Conservation (phyloP, 2,329 filamentous ascomycete genomes). For the Penicillium thymicola region DNA sequence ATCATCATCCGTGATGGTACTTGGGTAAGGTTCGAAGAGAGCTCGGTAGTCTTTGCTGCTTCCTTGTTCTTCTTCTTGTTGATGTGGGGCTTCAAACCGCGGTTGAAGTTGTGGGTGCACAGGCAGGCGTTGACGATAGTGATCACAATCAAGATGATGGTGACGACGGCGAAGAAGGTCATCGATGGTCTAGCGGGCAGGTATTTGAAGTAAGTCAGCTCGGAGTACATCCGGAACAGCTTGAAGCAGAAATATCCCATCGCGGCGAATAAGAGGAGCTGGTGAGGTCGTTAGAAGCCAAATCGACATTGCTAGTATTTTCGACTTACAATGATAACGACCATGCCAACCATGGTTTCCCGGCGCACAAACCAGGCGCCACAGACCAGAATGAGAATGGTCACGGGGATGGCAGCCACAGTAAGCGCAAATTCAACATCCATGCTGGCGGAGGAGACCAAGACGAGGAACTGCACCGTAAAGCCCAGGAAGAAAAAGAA, state of each 20-base stretch:
- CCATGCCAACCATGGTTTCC: constrained; percentile 77
- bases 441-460: constrained; percentile 68
- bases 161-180: constrained; percentile 91
- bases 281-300: constrained; percentile 14
- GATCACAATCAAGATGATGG: constrained; percentile 79
- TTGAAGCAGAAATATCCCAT: constrained; percentile 98
- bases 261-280: constrained; percentile 78
- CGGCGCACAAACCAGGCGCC: constrained; percentile 81
- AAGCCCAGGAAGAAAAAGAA: constrained; percentile 99
- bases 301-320: constrained; percentile 1
- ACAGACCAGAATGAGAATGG: constrained; percentile 79
- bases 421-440: constrained; percentile 81
- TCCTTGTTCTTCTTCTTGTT: constrained; percentile 54
- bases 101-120: constrained; percentile 87
- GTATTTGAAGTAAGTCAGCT: constrained; percentile 60
- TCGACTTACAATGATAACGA: constrained; percentile 62
- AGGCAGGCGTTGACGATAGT: constrained; percentile 84
- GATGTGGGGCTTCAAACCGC: constrained; percentile 84
- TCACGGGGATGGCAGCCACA: constrained; percentile 83
- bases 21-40: constrained; percentile 36
- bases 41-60: constrained; percentile 47
- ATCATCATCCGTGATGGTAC: constrained; percentile 47
- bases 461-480: constrained; percentile 94
- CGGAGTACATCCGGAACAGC: constrained; percentile 88
- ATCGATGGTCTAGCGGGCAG: constrained; percentile 76